Evolutionary conservation across 2,329 filamentous ascomycete genomes (phyloP).

Genomic region (Ophiostoma sp.): DNA sequence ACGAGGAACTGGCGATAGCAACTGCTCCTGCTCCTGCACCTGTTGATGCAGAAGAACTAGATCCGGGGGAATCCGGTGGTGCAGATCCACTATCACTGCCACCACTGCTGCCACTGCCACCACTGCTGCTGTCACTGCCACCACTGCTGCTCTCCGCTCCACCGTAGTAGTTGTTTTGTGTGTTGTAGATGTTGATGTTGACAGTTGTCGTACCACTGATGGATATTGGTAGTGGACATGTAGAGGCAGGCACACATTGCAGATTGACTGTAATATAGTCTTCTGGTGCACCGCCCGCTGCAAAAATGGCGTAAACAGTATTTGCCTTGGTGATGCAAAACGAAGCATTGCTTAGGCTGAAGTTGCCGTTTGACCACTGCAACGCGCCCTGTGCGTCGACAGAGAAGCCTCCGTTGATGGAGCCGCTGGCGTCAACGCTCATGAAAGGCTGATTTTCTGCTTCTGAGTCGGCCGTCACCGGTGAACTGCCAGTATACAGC

Average conservation of each 20-base stretch:
- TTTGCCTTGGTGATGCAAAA: conserved; percentile 14
- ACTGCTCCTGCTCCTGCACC: neutral
- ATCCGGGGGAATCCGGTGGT: no score
- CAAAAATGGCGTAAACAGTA: neutral
- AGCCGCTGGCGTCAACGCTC: no score
- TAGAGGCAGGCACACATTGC: neutral
- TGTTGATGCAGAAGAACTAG: neutral
- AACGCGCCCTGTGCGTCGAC: neutral
- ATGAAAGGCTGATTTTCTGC: neutral
- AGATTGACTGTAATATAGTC: neutral
- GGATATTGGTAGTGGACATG: neutral
- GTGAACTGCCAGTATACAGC: neutral
- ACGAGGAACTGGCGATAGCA: neutral
- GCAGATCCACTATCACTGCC: no score
- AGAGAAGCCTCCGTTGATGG: neutral
- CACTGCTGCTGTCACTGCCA: neutral
- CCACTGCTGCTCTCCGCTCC: neutral
- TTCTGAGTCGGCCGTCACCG: neutral
- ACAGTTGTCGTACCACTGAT: neutral
- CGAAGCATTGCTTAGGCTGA: neutral
- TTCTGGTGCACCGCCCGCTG: neutral
- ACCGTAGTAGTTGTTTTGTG: conserved; percentile 23
- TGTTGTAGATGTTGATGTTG: conserved; percentile 20
- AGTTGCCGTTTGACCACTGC: conserved; percentile 5
- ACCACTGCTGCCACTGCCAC: no score